A percentile compares a stretch with the other conserved stretches of the same genome.
phyloP scores from a whole-genome alignment of 2,329 filamentous ascomycete species.

The Trichophyton equinum region DNA sequence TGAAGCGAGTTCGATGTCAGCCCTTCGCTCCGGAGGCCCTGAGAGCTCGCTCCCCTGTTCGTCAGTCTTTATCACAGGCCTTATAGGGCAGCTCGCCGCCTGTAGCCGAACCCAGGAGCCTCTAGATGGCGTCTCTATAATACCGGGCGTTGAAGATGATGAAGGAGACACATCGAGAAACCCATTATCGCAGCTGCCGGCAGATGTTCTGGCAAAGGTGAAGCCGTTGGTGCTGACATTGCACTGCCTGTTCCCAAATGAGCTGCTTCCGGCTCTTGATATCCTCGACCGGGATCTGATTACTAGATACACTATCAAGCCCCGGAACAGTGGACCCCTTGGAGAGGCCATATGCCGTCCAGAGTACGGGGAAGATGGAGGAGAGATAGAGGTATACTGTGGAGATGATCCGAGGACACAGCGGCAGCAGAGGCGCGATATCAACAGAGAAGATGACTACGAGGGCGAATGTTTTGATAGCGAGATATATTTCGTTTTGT shows the following conservation, averaged over 20 bases:
- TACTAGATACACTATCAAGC: constrained; percentile 21
- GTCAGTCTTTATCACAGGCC: neutral
- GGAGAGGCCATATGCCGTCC: neutral
- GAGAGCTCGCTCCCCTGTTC: constrained; percentile 1
- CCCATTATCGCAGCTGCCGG: constrained; percentile 9
- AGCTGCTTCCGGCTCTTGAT: constrained; percentile 74
- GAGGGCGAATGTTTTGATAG: neutral
- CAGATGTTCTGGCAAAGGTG: constrained; percentile 16
- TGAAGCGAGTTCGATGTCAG: neutral
- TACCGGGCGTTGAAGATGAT: neutral
- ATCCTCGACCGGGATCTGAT: constrained; percentile 69
- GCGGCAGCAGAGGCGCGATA: neutral
- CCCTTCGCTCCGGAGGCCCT: neutral
- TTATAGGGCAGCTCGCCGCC: constrained; percentile 1
- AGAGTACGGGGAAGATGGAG: neutral
- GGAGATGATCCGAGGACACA: neutral
- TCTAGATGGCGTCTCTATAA: neutral
- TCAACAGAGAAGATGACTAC: constrained; percentile 3
- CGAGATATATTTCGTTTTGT: constrained; percentile 52
- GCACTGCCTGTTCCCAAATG: constrained; percentile 70
- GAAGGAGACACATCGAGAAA: constrained; percentile 1
- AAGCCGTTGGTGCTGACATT: constrained; percentile 60
- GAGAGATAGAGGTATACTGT: neutral
- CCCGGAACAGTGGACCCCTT: no score
- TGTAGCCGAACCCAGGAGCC: neutral